These are phyloP conservation scores for Wickerhamomyces canadensis DNA, from an alignment of 805 yeast genomes.

Conservation along the genomic window DNA sequence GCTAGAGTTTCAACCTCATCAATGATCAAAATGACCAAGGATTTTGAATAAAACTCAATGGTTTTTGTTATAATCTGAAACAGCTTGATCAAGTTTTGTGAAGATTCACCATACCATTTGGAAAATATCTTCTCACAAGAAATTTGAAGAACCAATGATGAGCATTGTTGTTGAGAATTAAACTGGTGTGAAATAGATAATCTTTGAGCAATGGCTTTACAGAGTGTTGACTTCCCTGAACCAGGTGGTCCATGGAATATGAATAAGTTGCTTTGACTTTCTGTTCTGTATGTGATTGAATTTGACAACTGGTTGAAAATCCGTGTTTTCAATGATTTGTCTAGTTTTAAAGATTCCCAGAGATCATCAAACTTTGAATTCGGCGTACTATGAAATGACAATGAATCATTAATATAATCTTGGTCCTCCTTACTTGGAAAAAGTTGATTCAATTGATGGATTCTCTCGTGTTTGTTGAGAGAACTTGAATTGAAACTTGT, in stretches of 20 bases:
- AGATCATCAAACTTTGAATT: constrained; percentile 24
- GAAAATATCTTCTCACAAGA: constrained; percentile 39
- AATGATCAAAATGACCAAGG: constrained; percentile 32
- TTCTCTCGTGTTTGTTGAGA: neutral
- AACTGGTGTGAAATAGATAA: constrained; percentile 23
- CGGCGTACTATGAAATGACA: constrained; percentile 25
- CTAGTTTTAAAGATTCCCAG: constrained; percentile 33
- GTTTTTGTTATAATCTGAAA: constrained; percentile 30
- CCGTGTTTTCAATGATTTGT: constrained; percentile 25
- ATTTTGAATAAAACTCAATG: constrained; percentile 11
- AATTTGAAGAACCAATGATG: constrained; percentile 33
- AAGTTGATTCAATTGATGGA: constrained; percentile 6
- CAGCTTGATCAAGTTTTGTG: constrained; percentile 33
- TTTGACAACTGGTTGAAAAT: constrained; percentile 21
- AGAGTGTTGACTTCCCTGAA: constrained; percentile 40
- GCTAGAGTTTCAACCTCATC: constrained; percentile 45
- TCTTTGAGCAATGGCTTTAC: constrained; percentile 36
- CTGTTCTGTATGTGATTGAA: constrained; percentile 10
- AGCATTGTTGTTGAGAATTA: constrained; percentile 8
- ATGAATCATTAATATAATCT: constrained; percentile 1
- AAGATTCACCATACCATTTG: constrained; percentile 42
- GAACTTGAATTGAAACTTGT: constrained; percentile 1
- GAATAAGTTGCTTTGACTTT: constrained; percentile 14
- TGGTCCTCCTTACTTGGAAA: constrained; percentile 8
- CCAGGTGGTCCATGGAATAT: constrained; percentile 42